Conservation (phyloP, 306 rosid species). For the Abrus pulchellus region DNA sequence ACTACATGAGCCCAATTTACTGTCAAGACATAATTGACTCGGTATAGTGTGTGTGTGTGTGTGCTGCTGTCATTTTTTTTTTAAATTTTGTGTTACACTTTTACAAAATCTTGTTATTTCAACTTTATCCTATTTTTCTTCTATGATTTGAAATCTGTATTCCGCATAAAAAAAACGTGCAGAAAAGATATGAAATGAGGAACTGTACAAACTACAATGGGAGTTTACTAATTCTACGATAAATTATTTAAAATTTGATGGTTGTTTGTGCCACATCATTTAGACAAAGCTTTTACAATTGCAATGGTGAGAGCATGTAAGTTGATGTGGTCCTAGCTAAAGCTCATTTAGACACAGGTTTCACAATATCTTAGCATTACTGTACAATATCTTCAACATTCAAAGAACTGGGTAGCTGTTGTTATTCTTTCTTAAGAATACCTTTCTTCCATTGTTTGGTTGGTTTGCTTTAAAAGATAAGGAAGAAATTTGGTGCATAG, state of each 20-base stretch:
- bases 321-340: constrained; percentile 21
- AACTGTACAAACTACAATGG: not conserved
- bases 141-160: constrained; percentile 20
- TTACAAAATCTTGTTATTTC: constrained; percentile 22
- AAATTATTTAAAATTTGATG: constrained; percentile 5
- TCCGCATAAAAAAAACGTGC: not conserved
- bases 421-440: constrained; percentile 10
- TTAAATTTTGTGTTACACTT: constrained; percentile 14
- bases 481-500: not conserved
- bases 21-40: constrained; percentile 93
- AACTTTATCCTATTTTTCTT: constrained; percentile 8
- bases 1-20: constrained; percentile 99
- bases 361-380: not conserved
- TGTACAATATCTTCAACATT: not conserved
- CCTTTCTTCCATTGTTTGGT: not conserved
- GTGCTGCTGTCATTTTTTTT: constrained; percentile 16
- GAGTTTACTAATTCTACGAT: constrained; percentile 12
- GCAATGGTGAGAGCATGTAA: not conserved
- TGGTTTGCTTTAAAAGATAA: not conserved
- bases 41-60: constrained; percentile 54
- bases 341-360: not conserved
- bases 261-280: constrained; percentile 21
- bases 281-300: constrained; percentile 28
- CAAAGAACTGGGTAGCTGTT: not conserved
- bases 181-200: not conserved